phyloP scores from a whole-genome alignment of 805 yeast genomes.

The Saccharomycopsis synnaedendra region DNA sequence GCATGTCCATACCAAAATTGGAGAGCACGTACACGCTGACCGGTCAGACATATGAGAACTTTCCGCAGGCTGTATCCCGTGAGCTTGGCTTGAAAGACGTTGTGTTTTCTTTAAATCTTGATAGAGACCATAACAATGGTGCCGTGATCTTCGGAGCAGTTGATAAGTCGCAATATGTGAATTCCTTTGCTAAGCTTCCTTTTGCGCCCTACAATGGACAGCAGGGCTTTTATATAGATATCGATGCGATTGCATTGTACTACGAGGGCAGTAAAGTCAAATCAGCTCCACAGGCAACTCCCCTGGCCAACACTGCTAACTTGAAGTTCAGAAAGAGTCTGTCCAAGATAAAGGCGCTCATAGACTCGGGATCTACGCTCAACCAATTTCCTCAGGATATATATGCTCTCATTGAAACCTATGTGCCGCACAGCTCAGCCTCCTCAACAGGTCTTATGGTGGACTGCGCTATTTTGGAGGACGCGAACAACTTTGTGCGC shows the following conservation, averaged over 20 bases:
- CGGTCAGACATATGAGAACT: slow-evolving; percentile 38
- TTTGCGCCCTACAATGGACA: slow-evolving; percentile 15
- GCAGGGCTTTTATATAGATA: slow-evolving; percentile 6
- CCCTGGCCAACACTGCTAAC: background rate
- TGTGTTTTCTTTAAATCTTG: slow-evolving; percentile 52
- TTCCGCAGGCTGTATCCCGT: slow-evolving; percentile 49
- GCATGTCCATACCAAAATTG: slow-evolving; percentile 57
- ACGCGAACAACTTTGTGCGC: slow-evolving; percentile 9
- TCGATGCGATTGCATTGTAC: slow-evolving; percentile 4
- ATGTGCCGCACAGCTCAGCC: slow-evolving; percentile 2
- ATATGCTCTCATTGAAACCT: background rate
- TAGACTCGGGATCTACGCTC: slow-evolving; percentile 13
- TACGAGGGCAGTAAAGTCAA: background rate
- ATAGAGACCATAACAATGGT: slow-evolving; percentile 29
- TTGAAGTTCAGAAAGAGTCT: background rate
- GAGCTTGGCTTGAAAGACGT: slow-evolving; percentile 44
- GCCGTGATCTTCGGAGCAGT: slow-evolving; percentile 60
- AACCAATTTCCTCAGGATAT: slow-evolving; percentile 2
- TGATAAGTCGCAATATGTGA: slow-evolving; percentile 50
- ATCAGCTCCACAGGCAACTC: background rate
- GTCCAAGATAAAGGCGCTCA: slow-evolving; percentile 1
- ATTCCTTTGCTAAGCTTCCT: slow-evolving; percentile 39
- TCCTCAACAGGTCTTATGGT: slow-evolving; percentile 5
- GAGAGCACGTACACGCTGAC: slow-evolving; percentile 42
- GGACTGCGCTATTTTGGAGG: slow-evolving; percentile 7